phyloP scores from a whole-genome alignment of 2,329 filamentous ascomycete genomes.

The Dactylellina parvicollis region DNA sequence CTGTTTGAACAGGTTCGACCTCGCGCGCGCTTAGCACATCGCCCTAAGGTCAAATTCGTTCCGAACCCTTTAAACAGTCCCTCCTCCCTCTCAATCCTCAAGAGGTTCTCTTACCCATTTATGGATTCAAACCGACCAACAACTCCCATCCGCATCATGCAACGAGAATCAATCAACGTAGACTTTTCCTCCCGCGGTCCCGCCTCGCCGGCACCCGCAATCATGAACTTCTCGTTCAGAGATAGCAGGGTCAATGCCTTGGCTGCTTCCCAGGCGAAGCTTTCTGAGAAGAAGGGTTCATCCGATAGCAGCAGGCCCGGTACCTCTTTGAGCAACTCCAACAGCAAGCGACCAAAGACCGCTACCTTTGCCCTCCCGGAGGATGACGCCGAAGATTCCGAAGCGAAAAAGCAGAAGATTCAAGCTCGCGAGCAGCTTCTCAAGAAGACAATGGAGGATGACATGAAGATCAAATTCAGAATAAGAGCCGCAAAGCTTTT shows the following conservation, averaged over 20 bases:
- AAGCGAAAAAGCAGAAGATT: neutral
- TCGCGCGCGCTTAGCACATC: slow-evolving; percentile 40
- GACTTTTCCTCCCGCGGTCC: slow-evolving; percentile 33
- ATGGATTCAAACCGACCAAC: slow-evolving; percentile 44
- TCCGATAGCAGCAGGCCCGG: slow-evolving; percentile 72
- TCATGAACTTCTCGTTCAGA: slow-evolving; percentile 40
- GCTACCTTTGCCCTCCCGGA: slow-evolving; percentile 86
- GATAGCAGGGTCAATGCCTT: slow-evolving; percentile 70
- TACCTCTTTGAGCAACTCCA: slow-evolving; percentile 36
- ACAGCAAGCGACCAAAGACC: slow-evolving; percentile 78
- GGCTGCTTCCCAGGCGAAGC: slow-evolving; percentile 79
- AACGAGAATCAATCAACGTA: slow-evolving; percentile 38
- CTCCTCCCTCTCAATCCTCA: neutral
- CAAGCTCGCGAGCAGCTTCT: slow-evolving; percentile 60
- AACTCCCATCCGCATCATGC: slow-evolving; percentile 39
- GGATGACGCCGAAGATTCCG: slow-evolving; percentile 79
- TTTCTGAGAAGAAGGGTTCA: slow-evolving; percentile 69
- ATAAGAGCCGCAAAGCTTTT: slow-evolving; percentile 82
- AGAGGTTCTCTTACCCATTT: neutral
- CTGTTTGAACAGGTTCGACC: slow-evolving; percentile 43
- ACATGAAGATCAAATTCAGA: slow-evolving; percentile 87
- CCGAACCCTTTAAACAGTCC: slow-evolving; percentile 28
- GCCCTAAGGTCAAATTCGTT: slow-evolving; percentile 39
- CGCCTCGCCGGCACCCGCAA: slow-evolving; percentile 19
- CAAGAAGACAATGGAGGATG: slow-evolving; percentile 55